These are phyloP conservation scores for Cladosporium oxysporum DNA, from an alignment of 2,329 filamentous ascomycete genomes.

Conservation along the genomic window DNA sequence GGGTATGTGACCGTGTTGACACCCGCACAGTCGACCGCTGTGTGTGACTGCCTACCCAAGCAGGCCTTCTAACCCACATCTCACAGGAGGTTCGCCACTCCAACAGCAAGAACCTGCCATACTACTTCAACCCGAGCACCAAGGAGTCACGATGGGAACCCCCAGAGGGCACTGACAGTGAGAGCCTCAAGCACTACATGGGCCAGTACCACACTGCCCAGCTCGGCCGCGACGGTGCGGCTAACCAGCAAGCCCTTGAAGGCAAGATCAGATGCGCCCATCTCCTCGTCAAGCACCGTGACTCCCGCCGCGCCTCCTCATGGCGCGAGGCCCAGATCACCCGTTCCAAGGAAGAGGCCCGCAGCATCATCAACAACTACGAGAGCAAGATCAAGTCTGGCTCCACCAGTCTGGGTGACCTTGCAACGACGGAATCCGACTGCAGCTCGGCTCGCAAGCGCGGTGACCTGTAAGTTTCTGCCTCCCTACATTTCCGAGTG, in stretches of 20 bases:
- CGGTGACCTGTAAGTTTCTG: slow-evolving; percentile 72
- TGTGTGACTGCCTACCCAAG: slow-evolving; percentile 11
- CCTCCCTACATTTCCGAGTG: not conserved
- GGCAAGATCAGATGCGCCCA: slow-evolving; percentile 94
- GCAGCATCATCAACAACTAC: slow-evolving; percentile 72
- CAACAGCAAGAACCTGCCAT: slow-evolving; percentile 97
- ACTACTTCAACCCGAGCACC: slow-evolving; percentile 90
- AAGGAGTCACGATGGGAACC: slow-evolving; percentile 96
- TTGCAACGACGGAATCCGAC: slow-evolving; percentile 87
- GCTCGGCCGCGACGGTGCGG: slow-evolving; percentile 39
- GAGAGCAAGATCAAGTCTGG: slow-evolving; percentile 75
- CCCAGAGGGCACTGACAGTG: slow-evolving; percentile 80
- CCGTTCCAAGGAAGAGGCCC: slow-evolving; percentile 82
- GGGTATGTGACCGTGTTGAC: slow-evolving; percentile 22
- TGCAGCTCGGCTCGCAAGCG: slow-evolving; percentile 93
- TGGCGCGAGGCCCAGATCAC: slow-evolving; percentile 92
- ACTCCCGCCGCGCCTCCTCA: slow-evolving; percentile 84
- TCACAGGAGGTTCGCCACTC: slow-evolving; percentile 82
- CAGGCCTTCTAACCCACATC: slow-evolving; percentile 14
- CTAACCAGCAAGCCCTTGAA: slow-evolving; percentile 43
- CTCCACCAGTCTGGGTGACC: slow-evolving; percentile 70
- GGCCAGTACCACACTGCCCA: slow-evolving; percentile 70
- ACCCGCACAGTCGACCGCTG: slow-evolving; percentile 8
- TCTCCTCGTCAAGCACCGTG: slow-evolving; percentile 88
- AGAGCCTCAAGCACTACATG: slow-evolving; percentile 94